Evolutionary conservation across 2,329 filamentous ascomycete genomes (phyloP).

Genomic region (Fusarium sublunatum): DNA sequence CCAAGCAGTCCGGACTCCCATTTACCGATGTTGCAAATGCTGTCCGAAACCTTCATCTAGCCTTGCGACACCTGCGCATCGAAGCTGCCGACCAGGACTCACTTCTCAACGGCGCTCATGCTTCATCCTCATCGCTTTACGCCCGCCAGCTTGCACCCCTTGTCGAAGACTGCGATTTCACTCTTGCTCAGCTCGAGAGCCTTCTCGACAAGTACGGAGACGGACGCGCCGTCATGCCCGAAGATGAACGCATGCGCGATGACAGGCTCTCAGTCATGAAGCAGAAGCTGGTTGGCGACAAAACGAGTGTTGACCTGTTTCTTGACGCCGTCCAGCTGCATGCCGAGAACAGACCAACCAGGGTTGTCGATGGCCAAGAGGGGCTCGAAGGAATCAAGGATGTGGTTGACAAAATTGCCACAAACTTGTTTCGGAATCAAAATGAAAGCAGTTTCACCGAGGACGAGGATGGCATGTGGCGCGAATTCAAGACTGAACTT

Average conservation of each 20-base stretch:
- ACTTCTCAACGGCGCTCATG: constrained; percentile 58
- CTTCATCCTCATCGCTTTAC: constrained; percentile 55
- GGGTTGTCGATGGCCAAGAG: constrained; percentile 51
- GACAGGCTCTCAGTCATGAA: constrained; percentile 57
- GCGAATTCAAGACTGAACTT: constrained; percentile 68
- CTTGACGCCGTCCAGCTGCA: constrained; percentile 68
- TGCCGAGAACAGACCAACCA: constrained; percentile 53
- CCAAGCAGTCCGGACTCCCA: constrained; percentile 58
- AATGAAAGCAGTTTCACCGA: constrained; percentile 54
- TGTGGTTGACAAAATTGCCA: constrained; percentile 69
- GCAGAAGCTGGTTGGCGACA: constrained; percentile 63
- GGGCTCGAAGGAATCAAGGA: constrained; percentile 67
- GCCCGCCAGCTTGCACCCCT: constrained; percentile 62
- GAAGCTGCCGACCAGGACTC: constrained; percentile 69
- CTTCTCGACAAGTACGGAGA: constrained; percentile 62
- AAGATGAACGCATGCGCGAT: constrained; percentile 50
- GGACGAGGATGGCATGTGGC: constrained; percentile 67
- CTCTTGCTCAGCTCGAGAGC: constrained; percentile 65
- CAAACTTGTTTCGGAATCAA: constrained; percentile 59
- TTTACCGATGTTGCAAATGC: constrained; percentile 62
- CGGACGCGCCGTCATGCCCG: constrained; percentile 36
- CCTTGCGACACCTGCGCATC: constrained; percentile 67
- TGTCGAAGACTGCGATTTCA: constrained; percentile 65
- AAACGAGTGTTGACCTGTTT: constrained; percentile 65
- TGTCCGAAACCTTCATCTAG: constrained; percentile 65